These are phyloP conservation scores for Coleophoma cylindrospora DNA, from an alignment of 2,329 filamentous ascomycete genomes.

Conservation along the genomic window DNA sequence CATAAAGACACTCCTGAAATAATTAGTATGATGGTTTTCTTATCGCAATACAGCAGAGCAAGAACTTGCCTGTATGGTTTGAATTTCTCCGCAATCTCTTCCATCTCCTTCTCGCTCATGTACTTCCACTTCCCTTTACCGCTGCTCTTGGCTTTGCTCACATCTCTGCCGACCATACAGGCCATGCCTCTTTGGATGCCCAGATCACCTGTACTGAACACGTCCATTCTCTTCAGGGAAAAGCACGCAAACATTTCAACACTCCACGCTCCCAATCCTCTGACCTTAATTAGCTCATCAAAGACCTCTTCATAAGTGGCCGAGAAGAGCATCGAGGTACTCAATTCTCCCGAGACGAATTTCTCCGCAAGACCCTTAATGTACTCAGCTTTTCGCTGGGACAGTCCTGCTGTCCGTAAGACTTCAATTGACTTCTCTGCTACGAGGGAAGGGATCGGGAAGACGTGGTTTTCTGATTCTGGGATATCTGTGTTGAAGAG, in stretches of 20 bases:
- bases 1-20: conserved; percentile 74
- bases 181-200: conserved; percentile 95
- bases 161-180: conserved; percentile 75
- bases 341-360: conserved; percentile 71
- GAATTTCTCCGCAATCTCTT: conserved; percentile 74
- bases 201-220: conserved; percentile 87
- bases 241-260: conserved; percentile 99
- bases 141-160: conserved; percentile 75
- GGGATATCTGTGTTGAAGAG: conserved; percentile 53
- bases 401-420: conserved; percentile 81
- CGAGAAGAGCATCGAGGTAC: conserved; percentile 67
- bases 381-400: conserved; percentile 94
- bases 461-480: conserved; percentile 33
- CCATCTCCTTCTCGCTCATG: conserved; percentile 91
- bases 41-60: neutral
- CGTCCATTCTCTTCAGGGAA: conserved; percentile 87
- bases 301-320: conserved; percentile 84
- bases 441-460: conserved; percentile 75
- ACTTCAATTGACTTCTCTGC: conserved; percentile 54
- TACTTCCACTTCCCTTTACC: conserved; percentile 95
- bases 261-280: conserved; percentile 84
- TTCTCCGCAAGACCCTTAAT: conserved; percentile 79
- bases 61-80: conserved; percentile 65
- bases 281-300: conserved; percentile 74
- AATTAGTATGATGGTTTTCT: neutral